Conservation (phyloP, 2,329 filamentous ascomycete genomes). For the Fusarium sp. region DNA sequence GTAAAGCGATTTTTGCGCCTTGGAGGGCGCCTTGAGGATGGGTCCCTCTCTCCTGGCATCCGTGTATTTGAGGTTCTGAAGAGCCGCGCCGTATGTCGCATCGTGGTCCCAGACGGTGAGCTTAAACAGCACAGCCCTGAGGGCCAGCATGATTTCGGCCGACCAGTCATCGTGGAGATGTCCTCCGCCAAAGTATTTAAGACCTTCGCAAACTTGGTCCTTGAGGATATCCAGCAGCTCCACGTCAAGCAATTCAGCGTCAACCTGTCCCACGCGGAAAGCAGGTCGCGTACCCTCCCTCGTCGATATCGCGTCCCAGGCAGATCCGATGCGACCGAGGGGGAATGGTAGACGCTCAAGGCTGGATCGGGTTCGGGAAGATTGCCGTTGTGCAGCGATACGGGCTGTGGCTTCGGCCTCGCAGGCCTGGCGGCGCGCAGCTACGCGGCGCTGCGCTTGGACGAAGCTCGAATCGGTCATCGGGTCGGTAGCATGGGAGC, state of each 20-base stretch:
- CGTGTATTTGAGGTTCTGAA: constrained; percentile 90
- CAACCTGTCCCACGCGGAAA: constrained; percentile 94
- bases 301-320: constrained; percentile 76
- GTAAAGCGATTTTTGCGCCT: constrained; percentile 82
- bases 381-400: constrained; percentile 58
- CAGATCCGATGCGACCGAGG: constrained; percentile 64
- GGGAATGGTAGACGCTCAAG: constrained; percentile 67
- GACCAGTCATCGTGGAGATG: constrained; percentile 86
- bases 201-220: constrained; percentile 82
- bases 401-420: constrained; percentile 70
- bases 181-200: constrained; percentile 82
- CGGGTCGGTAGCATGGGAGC: constrained; percentile 46
- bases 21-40: constrained; percentile 73
- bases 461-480: constrained; percentile 74
- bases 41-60: constrained; percentile 75
- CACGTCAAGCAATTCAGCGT: constrained; percentile 93
- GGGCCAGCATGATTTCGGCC: constrained; percentile 78
- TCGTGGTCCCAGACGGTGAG: constrained; percentile 96
- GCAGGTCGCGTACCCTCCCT: constrained; percentile 82
- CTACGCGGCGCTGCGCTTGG: constrained; percentile 86
- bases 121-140: constrained; percentile 88
- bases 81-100: constrained; percentile 88
- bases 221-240: constrained; percentile 87
- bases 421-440: constrained; percentile 78
- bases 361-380: constrained; percentile 62